phyloP scores from a whole-genome alignment of 352 stramenopile genomes.

The Globisporangium canariense region DNA sequence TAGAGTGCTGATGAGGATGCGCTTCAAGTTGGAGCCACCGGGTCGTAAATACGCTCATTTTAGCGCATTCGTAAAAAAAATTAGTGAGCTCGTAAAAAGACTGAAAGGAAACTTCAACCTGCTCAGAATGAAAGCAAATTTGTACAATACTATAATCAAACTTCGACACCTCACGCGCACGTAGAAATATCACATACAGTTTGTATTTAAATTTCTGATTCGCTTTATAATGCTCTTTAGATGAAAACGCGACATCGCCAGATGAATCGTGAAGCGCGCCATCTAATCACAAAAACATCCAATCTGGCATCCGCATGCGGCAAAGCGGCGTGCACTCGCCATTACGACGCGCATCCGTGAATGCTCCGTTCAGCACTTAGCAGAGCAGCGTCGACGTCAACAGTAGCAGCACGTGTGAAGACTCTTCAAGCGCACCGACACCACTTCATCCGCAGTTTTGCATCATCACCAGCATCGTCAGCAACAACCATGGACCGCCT shows the following conservation, averaged over 20 bases:
- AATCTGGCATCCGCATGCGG: neutral
- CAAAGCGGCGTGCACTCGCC: neutral
- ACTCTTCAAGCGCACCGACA: neutral
- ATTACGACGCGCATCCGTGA: neutral
- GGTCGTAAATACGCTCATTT: slow-evolving; percentile 4
- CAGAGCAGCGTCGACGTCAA: neutral
- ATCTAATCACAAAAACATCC: slow-evolving; percentile 17
- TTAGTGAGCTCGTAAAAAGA: neutral
- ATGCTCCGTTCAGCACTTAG: slow-evolving; percentile 10
- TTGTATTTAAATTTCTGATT: neutral
- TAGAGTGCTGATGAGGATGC: slow-evolving; percentile 2
- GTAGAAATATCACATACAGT: neutral
- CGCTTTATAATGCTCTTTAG: neutral
- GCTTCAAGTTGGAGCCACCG: slow-evolving; percentile 9
- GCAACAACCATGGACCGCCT: slow-evolving; percentile 23
- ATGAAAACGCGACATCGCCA: neutral
- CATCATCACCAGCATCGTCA: neutral
- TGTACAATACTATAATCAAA: neutral
- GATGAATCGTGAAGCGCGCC: neutral
- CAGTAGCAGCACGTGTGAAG: neutral
- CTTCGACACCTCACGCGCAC: neutral
- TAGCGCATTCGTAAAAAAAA: slow-evolving; percentile 1
- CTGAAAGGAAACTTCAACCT: slow-evolving; percentile 13
- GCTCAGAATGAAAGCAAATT: neutral
- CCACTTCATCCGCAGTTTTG: neutral